A percentile compares a stretch with the other conserved stretches of the same genome.
phyloP scores from a whole-genome alignment of 202 grass and related monocot genomes.

The Bolboschoenoplectus hybrid region DNA sequence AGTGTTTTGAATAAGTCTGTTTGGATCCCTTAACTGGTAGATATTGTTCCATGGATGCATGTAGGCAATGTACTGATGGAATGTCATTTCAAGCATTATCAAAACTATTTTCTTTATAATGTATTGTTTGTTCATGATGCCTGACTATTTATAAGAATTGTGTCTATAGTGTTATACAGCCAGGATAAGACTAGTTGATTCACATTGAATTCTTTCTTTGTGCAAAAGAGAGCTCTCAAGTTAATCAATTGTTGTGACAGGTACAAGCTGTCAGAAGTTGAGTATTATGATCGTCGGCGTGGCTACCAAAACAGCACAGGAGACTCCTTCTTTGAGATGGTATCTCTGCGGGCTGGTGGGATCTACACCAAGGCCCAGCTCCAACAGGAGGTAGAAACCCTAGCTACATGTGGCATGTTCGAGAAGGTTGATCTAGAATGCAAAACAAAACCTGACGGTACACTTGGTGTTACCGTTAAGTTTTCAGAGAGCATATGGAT shows the following conservation, averaged over 20 bases:
- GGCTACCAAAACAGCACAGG: constrained; percentile 53
- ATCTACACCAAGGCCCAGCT: constrained; percentile 95
- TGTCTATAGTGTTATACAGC: neutral
- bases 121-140: neutral
- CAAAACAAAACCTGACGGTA: constrained; percentile 86
- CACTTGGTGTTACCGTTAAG: constrained; percentile 72
- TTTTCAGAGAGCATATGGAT: constrained; percentile 86
- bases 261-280: constrained; percentile 88
- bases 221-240: constrained; percentile 39
- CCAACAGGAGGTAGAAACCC: constrained; percentile 77
- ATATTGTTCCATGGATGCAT: constrained; percentile 18
- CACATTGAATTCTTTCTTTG: neutral
- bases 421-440: constrained; percentile 84
- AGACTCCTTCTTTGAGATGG: constrained; percentile 97
- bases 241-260: constrained; percentile 24
- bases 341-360: constrained; percentile 77
- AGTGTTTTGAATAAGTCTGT: too few species aligned
- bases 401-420: constrained; percentile 89
- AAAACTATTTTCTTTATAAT: neutral
- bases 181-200: neutral
- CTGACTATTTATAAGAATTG: neutral
- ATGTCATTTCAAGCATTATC: constrained; percentile 2
- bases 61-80: neutral
- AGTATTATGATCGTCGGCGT: constrained; percentile 69
- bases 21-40: too few species aligned